phyloP scores from a whole-genome alignment of 2,329 filamentous ascomycete species.

The Neonectria punicea region DNA sequence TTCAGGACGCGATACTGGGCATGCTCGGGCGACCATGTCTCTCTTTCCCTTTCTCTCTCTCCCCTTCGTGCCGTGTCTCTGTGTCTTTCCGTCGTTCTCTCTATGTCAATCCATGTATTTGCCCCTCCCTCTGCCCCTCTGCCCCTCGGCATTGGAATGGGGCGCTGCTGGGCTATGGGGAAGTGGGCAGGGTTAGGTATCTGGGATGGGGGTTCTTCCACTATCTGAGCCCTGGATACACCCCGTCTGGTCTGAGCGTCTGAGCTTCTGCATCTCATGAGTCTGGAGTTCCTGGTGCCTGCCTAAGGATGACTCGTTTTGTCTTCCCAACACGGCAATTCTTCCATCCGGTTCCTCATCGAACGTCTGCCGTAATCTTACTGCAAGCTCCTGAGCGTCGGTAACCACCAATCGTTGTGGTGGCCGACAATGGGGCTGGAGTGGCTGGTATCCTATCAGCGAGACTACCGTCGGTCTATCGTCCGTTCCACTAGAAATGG shows the following conservation, averaged over 20 bases:
- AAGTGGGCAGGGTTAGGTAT: slow-evolving; percentile 4
- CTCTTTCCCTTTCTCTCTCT: neutral
- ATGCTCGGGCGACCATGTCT: slow-evolving; percentile 2
- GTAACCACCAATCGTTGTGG: slow-evolving; percentile 7
- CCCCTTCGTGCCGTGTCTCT: neutral
- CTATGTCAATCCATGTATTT: neutral
- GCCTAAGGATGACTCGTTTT: slow-evolving; percentile 31
- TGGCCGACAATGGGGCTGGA: slow-evolving; percentile 21
- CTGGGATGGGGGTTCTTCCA: neutral
- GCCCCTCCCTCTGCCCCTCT: neutral
- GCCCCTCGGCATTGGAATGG: neutral
- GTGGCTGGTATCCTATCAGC: slow-evolving; percentile 24
- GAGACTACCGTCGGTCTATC: slow-evolving; percentile 11
- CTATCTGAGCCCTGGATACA: slow-evolving; percentile 17
- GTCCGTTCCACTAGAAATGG: neutral
- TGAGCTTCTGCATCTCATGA: slow-evolving; percentile 6
- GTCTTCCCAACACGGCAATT: slow-evolving; percentile 1
- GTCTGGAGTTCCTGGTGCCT: slow-evolving; percentile 27
- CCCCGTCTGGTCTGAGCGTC: slow-evolving; percentile 10
- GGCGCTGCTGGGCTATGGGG: slow-evolving; percentile 1
- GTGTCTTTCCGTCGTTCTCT: neutral
- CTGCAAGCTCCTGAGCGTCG: neutral
- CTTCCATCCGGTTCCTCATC: slow-evolving; percentile 13
- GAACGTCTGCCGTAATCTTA: slow-evolving; percentile 14
- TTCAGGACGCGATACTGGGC: neutral